phyloP scores from a whole-genome alignment of 495 filamentous ascomycete genomes.

The Lindgomyces ingoldianus region DNA sequence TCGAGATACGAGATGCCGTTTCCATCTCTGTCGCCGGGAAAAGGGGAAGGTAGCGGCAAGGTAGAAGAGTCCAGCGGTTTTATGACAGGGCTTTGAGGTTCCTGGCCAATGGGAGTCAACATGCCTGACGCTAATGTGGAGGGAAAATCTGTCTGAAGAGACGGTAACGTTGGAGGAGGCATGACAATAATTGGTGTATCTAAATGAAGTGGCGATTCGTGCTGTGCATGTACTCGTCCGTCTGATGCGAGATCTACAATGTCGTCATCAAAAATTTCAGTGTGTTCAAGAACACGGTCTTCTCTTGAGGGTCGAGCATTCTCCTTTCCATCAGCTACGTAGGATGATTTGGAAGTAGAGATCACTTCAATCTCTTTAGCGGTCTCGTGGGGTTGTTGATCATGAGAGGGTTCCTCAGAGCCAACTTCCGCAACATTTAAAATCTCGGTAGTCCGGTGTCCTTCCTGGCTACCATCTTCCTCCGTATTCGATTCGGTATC shows the following conservation, averaged over 20 bases:
- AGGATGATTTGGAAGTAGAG: no score
- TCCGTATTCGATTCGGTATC: slow-evolving; percentile 32
- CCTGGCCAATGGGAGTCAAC: slow-evolving; percentile 27
- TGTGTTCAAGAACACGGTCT: no score
- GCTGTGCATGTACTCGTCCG: no score
- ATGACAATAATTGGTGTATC: slow-evolving; percentile 22
- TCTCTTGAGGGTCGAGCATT: no score
- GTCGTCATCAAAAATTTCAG: no score
- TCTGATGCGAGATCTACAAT: no score
- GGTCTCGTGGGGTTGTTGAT: no score
- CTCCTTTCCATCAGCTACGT: no score
- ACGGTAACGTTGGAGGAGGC: slow-evolving; percentile 39
- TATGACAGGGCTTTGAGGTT: slow-evolving; percentile 29
- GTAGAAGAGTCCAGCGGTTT: slow-evolving; percentile 33
- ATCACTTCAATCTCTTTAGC: no score
- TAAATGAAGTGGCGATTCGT: not conserved
- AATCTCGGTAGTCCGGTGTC: not conserved
- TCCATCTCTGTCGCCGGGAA: slow-evolving; percentile 36
- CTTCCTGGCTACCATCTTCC: not conserved
- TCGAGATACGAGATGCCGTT: slow-evolving; percentile 29
- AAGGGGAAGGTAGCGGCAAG: slow-evolving; percentile 42
- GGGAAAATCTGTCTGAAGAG: slow-evolving; percentile 29
- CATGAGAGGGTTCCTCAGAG: no score
- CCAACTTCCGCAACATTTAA: no score
- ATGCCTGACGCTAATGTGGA: not conserved